Conservation (phyloP, 108 stramenopile genomes). For the Fragilariopsis cylindrus region DNA sequence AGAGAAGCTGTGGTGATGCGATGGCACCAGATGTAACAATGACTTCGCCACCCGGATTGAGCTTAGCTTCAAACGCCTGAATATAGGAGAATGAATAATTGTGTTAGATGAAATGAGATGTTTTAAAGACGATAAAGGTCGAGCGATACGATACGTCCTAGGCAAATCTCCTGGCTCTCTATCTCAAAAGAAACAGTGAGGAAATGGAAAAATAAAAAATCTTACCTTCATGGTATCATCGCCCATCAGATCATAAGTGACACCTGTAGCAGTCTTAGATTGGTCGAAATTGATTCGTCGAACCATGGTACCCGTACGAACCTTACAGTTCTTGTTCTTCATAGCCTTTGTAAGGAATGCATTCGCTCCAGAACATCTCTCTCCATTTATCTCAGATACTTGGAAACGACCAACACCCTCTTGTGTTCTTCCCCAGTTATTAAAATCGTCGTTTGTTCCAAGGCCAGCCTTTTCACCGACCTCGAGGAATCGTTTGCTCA, state of each 20-base stretch:
- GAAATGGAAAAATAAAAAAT: not conserved
- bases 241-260: slow-evolving; percentile 37
- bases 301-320: slow-evolving; percentile 44
- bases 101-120: slow-evolving; percentile 21
- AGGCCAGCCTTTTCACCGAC: slow-evolving; percentile 45
- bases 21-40: slow-evolving; percentile 68
- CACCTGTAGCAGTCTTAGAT: slow-evolving; percentile 44
- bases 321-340: slow-evolving; percentile 46
- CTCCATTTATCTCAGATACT: slow-evolving; percentile 49
- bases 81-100: slow-evolving; percentile 21
- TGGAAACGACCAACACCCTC: slow-evolving; percentile 61
- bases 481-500: slow-evolving; percentile 34
- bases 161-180: too few species aligned
- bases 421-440: slow-evolving; percentile 36
- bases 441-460: slow-evolving; percentile 39
- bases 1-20: slow-evolving; percentile 67
- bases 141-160: too few species aligned
- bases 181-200: too few species aligned
- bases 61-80: slow-evolving; percentile 13
- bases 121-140: slow-evolving; percentile 4
- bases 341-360: slow-evolving; percentile 43
- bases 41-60: slow-evolving; percentile 46
- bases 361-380: slow-evolving; percentile 48
- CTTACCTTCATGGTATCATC: slow-evolving; percentile 36
- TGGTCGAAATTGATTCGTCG: slow-evolving; percentile 31